Evolutionary conservation across 495 filamentous ascomycete genomes (phyloP), one percentile per base, ranked within the genome.

Genomic region (Penicillium cataractarum): DNA sequence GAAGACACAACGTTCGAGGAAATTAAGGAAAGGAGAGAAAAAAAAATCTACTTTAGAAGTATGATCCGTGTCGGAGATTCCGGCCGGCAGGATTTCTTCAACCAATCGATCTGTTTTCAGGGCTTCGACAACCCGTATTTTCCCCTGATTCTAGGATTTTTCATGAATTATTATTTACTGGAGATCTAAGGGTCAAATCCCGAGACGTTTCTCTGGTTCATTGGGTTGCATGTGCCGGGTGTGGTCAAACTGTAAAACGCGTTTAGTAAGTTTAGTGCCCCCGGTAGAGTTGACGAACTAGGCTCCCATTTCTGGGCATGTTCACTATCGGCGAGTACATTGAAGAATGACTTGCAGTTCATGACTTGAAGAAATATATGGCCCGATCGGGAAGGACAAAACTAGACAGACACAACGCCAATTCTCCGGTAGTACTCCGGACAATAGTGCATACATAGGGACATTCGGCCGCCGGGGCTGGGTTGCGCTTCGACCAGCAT

Each of bases 111-210:
- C 9, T 21, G 42, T 32, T 22, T 57, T 42, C 44, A 35, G 60
- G 60, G 62, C 55, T 56, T 65, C 31, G 21, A 39, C 40, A 29
- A 48, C 46, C 53, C 53, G 54, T 24, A 49, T 2, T 46, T 42
- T 21, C 2, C 19, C 42, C 21, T 8, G 12, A 22, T 46, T 15
- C 12, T 46, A 15, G 9, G 17, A 46, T 7, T 6, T 42, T 42
- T 19, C 39, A 19, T n/a, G n/a, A n/a, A n/a, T 17, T 19, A 42
- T 19, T 42, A 42, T 46, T 46, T 46, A 46, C 24, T 21, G 27
- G 48, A 24, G 42, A 35, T 26, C 53, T 46, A n/a, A 27, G 60
- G 15, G 29, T 12, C 60, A 56, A 62, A 62, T 62, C 52, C 60
- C 60, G 58, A 54, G 19, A 54, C 51, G 42, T 48, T 46, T 58